These are phyloP conservation scores for Neonectria ditissima DNA, from an alignment of 2,329 filamentous ascomycete species.

Conservation along the genomic window DNA sequence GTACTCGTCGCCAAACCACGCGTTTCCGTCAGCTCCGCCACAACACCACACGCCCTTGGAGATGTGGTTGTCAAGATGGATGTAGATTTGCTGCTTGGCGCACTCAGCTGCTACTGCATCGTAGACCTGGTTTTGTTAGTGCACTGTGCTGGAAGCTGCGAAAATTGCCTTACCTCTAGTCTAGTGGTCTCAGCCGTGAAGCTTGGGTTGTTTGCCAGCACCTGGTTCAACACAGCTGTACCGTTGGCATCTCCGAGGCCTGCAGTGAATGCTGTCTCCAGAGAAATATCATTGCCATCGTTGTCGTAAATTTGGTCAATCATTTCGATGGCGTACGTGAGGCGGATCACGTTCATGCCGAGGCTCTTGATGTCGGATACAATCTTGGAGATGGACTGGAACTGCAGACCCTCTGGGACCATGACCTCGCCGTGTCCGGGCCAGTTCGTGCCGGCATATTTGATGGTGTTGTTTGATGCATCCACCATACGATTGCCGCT, in stretches of 20 bases:
- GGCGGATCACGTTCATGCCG: slow-evolving; percentile 72
- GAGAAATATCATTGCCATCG: slow-evolving; percentile 58
- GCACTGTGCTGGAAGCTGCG: not conserved
- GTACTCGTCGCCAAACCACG: slow-evolving; percentile 71
- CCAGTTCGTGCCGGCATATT: slow-evolving; percentile 71
- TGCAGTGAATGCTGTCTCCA: slow-evolving; percentile 58
- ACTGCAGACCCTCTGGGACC: slow-evolving; percentile 74
- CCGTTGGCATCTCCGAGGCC: slow-evolving; percentile 66
- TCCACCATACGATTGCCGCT: slow-evolving; percentile 58
- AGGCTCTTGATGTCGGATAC: slow-evolving; percentile 68
- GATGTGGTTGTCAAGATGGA: slow-evolving; percentile 73
- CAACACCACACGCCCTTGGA: slow-evolving; percentile 71
- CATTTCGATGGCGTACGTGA: slow-evolving; percentile 74
- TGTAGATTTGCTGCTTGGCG: slow-evolving; percentile 65
- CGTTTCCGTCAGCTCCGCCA: slow-evolving; percentile 64
- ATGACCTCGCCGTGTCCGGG: slow-evolving; percentile 71
- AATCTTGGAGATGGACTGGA: slow-evolving; percentile 67
- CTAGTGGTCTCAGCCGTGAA: slow-evolving; percentile 67
- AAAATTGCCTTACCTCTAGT: slow-evolving; percentile 54
- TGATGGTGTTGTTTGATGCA: slow-evolving; percentile 56
- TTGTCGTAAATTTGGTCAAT: slow-evolving; percentile 68
- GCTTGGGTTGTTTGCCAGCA: slow-evolving; percentile 67
- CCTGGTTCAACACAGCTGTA: slow-evolving; percentile 60
- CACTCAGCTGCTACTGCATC: slow-evolving; percentile 72
- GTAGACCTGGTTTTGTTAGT: slow-evolving; percentile 51